Evolutionary conservation across 208 protist species (phyloP), one percentile per base, ranked within the genome.

Genomic region (Acanthamoeba quina): DNA sequence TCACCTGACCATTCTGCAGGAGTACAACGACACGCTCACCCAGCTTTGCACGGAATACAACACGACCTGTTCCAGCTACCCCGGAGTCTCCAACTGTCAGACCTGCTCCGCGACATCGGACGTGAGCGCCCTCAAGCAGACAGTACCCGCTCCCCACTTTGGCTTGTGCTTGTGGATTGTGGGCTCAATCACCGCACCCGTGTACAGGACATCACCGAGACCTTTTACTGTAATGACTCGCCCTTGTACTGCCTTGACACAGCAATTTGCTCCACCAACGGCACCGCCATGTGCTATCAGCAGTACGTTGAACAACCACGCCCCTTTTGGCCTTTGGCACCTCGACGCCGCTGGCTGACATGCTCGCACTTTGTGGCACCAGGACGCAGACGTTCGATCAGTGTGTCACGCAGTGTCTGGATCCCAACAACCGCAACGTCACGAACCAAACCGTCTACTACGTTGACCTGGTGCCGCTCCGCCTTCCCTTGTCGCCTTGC

Each of bases 371-470:
- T 34, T 34, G 19, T 68, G 4, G 1, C 70, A 52, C n/a, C 70
- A 80, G 70, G 37, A 80, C 70, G 34, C 70, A 49, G 5, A 80
- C 70, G 10, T 52, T 80, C 19, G 70, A 52, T 10, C 24, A 41
- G 31, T 80, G 70, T 21, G 41, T 80, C 15, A 80, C 70, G 34
- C 34, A 80, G 29, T 80, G 70, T 37, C 31, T 80, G 4, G 34
- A 31, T 29, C 24, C 29, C 10, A 52, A 80, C 41, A 52, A 49
- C 70, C n/a, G 70, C 9, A 7, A 41, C 31, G 21, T 80, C 15
- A 11, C 70, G 7, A 80, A 80, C 70, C 24, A 80, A 37, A 80
- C 70, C 37, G 34, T 80, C 41, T 80, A 80, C 70, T 80, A 80
- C 41, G 70, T 52, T 24, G 70, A 80, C 15, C 34, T 80, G 17